Percentiles rank a stretch among this genome's conserved stretches.
These are phyloP conservation scores for Fonsecaea multimorphosa DNA, from an alignment of 2,329 filamentous ascomycete species.

Conservation along the genomic window DNA sequence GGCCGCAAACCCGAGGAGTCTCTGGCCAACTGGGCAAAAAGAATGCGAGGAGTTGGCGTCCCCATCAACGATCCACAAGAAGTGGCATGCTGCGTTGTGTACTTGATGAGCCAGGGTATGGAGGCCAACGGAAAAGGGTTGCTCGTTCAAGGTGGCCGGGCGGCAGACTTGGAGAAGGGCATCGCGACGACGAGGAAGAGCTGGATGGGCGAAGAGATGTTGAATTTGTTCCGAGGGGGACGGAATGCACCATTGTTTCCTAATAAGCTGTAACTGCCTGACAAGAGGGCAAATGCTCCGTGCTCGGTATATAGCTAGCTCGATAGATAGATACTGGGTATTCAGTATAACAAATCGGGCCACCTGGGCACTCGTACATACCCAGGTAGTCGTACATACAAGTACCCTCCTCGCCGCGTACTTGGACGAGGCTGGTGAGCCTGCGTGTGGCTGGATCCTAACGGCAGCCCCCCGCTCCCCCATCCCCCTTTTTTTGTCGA, in stretches of 20 bases:
- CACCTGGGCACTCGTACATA: background rate
- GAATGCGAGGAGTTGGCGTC: constrained; percentile 53
- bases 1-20: constrained; percentile 44
- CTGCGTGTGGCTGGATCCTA: background rate
- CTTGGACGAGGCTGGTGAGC: too few relatives aligned
- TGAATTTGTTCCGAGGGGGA: constrained; percentile 56
- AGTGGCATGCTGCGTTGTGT: constrained; percentile 53
- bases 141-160: constrained; percentile 53
- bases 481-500: background rate
- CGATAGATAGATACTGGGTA: background rate
- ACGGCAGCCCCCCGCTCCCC: background rate
- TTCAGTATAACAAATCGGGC: background rate
- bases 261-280: constrained; percentile 37
- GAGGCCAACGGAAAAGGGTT: constrained; percentile 55
- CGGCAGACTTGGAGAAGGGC: constrained; percentile 54
- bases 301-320: too few relatives aligned
- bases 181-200: constrained; percentile 52
- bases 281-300: background rate
- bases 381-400: too few relatives aligned
- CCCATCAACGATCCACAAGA: constrained; percentile 56
- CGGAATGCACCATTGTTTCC: constrained; percentile 43
- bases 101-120: constrained; percentile 52
- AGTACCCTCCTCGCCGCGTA: too few relatives aligned
- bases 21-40: constrained; percentile 50
- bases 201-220: constrained; percentile 60